Evolutionary conservation across 768 basidiomycete genomes (phyloP).

Genomic region (Grammothele lineata): DNA sequence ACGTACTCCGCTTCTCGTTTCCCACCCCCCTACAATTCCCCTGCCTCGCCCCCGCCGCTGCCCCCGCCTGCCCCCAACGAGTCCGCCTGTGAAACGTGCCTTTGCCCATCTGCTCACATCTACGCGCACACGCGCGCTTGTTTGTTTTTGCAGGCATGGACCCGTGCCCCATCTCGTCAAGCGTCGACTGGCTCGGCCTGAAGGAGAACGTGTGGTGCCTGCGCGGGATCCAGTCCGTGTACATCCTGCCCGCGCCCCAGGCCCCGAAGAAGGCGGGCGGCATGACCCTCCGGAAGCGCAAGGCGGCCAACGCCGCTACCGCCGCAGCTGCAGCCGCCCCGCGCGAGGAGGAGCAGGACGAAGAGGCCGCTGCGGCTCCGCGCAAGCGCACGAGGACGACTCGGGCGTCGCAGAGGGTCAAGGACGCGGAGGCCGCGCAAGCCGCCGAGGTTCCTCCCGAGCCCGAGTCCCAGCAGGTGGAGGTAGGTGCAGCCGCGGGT

Average conservation of each 20-base stretch:
- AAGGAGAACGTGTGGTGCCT: constrained; percentile 11
- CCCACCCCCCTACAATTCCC: not conserved
- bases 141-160: constrained; percentile 4
- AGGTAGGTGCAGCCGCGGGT: too few species aligned
- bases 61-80: too few species aligned
- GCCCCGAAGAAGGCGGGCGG: constrained; percentile 8
- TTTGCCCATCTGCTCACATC: too few species aligned
- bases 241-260: constrained; percentile 9
- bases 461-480: too few species aligned
- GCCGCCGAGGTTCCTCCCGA: not conserved
- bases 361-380: not conserved
- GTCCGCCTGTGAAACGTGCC: too few species aligned
- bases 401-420: constrained; percentile 1
- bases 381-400: constrained; percentile 12
- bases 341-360: not conserved
- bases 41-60: not conserved
- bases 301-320: constrained; percentile 1
- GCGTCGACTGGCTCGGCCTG: constrained; percentile 11
- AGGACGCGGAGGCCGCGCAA: not conserved
- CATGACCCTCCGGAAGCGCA: constrained; percentile 16
- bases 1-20: constrained; percentile 24
- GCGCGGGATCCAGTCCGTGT: constrained; percentile 9
- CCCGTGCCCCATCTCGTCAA: constrained; percentile 12
- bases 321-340: not conserved
- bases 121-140: not conserved